Percentiles rank a stretch among this genome's conserved stretches.
phyloP scores from a whole-genome alignment of 306 rosid genomes.

The Boehmeria nivea region DNA sequence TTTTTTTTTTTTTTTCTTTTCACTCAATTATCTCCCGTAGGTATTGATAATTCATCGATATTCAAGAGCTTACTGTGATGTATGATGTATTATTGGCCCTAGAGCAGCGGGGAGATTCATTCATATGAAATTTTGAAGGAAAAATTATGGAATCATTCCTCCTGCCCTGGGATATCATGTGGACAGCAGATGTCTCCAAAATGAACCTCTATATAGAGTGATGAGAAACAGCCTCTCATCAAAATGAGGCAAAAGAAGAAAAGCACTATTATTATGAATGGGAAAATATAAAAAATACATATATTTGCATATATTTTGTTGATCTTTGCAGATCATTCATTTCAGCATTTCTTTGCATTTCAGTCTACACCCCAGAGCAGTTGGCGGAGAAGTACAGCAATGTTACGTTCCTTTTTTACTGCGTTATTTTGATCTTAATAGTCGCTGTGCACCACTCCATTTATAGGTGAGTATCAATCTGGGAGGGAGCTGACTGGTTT shows the following conservation, averaged over 20 bases:
- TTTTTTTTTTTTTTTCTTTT: neutral
- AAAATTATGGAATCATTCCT: too few species aligned
- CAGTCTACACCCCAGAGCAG: conserved; percentile 96
- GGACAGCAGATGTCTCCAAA: neutral
- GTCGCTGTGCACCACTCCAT: conserved; percentile 73
- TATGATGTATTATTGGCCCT: too few species aligned
- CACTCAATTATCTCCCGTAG: neutral
- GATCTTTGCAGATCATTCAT: too few species aligned
- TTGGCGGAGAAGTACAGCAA: conserved; percentile 93
- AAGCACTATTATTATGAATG: neutral
- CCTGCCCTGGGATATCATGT: neutral
- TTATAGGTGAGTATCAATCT: conserved; percentile 52
- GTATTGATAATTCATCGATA: too few species aligned
- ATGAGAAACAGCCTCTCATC: too few species aligned
- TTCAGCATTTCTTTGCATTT: conserved; percentile 21
- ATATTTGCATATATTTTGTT: too few species aligned
- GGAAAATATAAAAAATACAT: neutral
- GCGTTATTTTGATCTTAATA: conserved; percentile 64
- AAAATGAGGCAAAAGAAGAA: too few species aligned
- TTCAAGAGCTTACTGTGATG: neutral
- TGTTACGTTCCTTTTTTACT: conserved; percentile 72
- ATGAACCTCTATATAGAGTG: too few species aligned
- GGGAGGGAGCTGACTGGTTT: conserved; percentile 6
- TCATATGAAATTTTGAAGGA: too few species aligned
- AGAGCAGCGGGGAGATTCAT: too few species aligned